Percentiles rank a stretch among this genome's conserved stretches.
phyloP scores from a whole-genome alignment of 306 rosid genomes.

The Gastrolobium villosum region DNA sequence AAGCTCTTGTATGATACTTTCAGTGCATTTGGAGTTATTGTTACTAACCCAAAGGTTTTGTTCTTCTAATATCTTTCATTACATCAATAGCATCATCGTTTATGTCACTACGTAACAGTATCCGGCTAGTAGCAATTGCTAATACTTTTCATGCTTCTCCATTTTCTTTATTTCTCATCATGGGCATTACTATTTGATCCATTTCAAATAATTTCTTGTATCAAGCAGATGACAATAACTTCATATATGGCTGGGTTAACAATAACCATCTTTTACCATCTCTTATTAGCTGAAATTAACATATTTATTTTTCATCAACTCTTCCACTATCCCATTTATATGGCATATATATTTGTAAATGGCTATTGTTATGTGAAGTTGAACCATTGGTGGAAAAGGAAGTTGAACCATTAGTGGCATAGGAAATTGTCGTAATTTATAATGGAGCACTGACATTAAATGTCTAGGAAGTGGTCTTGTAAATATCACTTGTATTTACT shows the following conservation, averaged over 20 bases:
- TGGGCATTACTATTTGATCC: slow-evolving; percentile 9
- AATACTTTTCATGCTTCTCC: background rate
- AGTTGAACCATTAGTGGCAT: too few species aligned
- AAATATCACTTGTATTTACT: too few species aligned
- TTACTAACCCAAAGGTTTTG: slow-evolving; percentile 92
- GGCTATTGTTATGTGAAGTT: too few species aligned
- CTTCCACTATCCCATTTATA: too few species aligned
- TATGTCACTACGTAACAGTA: slow-evolving; percentile 14
- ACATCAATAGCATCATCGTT: background rate
- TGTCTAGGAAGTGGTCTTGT: too few species aligned
- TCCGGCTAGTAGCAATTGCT: slow-evolving; percentile 32
- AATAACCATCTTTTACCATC: slow-evolving; percentile 11
- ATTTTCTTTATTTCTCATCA: background rate
- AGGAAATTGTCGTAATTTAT: too few species aligned
- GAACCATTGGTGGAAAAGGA: too few species aligned
- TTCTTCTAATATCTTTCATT: slow-evolving; percentile 34
- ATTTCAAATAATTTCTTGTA: background rate
- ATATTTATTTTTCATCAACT: too few species aligned
- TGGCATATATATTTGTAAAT: too few species aligned
- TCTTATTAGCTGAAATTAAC: background rate
- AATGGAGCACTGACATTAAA: too few species aligned
- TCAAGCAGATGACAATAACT: background rate
- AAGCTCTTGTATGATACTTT: slow-evolving; percentile 95
- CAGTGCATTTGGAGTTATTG: slow-evolving; percentile 99
- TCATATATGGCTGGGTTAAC: background rate